Evolutionary conservation across 805 yeast genomes (phyloP).

Genomic region (Lachancea sp.): DNA sequence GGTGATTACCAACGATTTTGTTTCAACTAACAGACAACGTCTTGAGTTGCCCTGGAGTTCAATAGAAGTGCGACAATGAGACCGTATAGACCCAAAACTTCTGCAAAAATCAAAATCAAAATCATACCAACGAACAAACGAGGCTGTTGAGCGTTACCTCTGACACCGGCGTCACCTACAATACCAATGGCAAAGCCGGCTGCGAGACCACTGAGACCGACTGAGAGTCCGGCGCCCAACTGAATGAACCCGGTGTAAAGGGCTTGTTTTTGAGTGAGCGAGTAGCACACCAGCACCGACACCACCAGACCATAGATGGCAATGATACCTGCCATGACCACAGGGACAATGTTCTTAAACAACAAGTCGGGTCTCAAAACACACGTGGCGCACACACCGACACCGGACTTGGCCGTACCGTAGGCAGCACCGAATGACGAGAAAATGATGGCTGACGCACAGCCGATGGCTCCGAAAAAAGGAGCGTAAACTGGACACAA

Average conservation of each 20-base stretch:
- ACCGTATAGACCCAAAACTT: conserved; percentile 97
- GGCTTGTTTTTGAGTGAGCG: conserved; percentile 85
- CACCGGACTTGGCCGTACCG: conserved; percentile 99
- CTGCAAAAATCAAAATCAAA: conserved; percentile 96
- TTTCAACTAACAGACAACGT: conserved; percentile 57
- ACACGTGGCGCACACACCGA: conserved; percentile 98
- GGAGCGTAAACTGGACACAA: conserved; percentile 53
- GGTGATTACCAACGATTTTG: no score
- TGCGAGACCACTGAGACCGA: conserved; percentile 94
- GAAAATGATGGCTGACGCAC: conserved; percentile 98
- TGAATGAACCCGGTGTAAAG: conserved; percentile 96
- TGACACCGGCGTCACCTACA: conserved; percentile 99
- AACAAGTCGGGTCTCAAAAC: conserved; percentile 94
- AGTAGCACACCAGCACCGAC: conserved; percentile 86
- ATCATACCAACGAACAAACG: conserved; percentile 98
- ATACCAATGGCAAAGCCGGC: conserved; percentile 99
- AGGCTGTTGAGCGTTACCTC: conserved; percentile 98
- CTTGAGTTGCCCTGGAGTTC: conserved; percentile 96
- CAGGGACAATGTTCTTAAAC: conserved; percentile 92
- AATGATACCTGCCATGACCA: conserved; percentile 99
- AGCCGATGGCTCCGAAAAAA: conserved; percentile 98
- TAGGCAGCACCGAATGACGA: conserved; percentile 98
- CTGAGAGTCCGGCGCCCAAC: conserved; percentile 96
- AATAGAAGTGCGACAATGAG: conserved; percentile 94
- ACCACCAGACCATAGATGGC: conserved; percentile 98